A percentile compares a stretch with the other conserved stretches of the same genome.
Conservation (phyloP, 225 moss, liverwort and hornwort species). For the Pleurozium schreberi region DNA sequence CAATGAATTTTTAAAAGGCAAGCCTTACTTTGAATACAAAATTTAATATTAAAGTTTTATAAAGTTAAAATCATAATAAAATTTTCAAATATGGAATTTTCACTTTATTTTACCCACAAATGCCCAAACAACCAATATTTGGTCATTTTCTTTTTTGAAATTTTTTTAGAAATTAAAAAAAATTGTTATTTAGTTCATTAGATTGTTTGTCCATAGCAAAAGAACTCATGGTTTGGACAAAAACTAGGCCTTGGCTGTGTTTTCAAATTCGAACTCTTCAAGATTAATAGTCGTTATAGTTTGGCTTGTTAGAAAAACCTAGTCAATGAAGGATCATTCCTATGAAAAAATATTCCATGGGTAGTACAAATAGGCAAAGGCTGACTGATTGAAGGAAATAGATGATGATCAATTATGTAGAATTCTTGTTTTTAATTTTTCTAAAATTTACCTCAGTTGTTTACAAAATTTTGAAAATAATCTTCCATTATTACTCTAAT, state of each 20-base stretch:
- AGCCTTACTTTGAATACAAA: background rate
- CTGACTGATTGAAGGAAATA: background rate
- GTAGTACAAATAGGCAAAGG: background rate
- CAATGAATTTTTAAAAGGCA: background rate
- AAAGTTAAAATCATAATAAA: background rate
- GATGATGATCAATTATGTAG: background rate
- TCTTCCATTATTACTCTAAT: background rate
- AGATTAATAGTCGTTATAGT: background rate
- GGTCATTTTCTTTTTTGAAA: background rate
- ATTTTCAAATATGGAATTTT: background rate
- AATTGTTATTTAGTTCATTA: background rate
- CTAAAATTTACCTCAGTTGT: background rate
- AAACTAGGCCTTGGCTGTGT: background rate
- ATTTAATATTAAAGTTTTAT: background rate
- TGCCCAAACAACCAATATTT: background rate
- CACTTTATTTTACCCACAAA: background rate
- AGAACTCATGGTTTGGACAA: background rate
- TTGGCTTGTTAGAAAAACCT: background rate
- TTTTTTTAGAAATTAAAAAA: background rate
- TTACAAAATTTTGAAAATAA: background rate
- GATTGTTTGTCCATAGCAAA: background rate
- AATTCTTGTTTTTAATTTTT: background rate
- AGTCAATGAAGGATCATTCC: background rate
- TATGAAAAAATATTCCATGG: background rate
- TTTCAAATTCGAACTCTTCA: background rate